phyloP scores from a whole-genome alignment of 495 filamentous ascomycete species.

The Lophiostoma macrostomum region DNA sequence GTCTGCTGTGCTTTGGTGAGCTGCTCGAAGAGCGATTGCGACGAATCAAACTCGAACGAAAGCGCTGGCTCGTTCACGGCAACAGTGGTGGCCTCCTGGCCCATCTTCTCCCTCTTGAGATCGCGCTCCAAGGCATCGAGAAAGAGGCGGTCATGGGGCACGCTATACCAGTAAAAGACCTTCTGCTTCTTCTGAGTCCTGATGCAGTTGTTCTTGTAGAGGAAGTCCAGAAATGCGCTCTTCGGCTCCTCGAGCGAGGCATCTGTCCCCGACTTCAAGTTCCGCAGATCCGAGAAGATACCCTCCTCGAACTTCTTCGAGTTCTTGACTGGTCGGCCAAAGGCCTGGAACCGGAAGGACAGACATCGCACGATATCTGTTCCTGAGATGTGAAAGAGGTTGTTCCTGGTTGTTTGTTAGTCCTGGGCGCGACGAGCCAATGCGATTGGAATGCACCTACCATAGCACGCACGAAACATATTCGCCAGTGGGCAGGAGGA shows the following conservation, averaged over 20 bases:
- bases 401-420: slow-evolving; percentile 65
- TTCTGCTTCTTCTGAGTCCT: slow-evolving; percentile 99
- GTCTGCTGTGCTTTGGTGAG: slow-evolving; percentile 99
- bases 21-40: slow-evolving; percentile 97
- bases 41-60: slow-evolving; percentile 98
- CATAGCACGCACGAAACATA: slow-evolving; percentile 98
- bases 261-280: slow-evolving; percentile 96
- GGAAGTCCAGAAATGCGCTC: slow-evolving; percentile 94
- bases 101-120: slow-evolving; percentile 98
- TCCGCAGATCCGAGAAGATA: slow-evolving; percentile 97
- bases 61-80: slow-evolving; percentile 94
- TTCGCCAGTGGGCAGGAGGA: slow-evolving; percentile 93
- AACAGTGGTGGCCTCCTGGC: slow-evolving; percentile 93
- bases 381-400: slow-evolving; percentile 97
- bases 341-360: slow-evolving; percentile 97
- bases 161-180: slow-evolving; percentile 99
- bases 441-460: slow-evolving; percentile 49
- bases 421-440: neutral
- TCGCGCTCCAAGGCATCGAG: slow-evolving; percentile 96
- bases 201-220: slow-evolving; percentile 99
- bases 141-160: slow-evolving; percentile 95
- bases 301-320: slow-evolving; percentile 99
- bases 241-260: slow-evolving; percentile 99
- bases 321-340: slow-evolving; percentile 97
- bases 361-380: slow-evolving; percentile 98